Conservation (phyloP, 106 monocot species). For the Iris macrosiphon region DNA sequence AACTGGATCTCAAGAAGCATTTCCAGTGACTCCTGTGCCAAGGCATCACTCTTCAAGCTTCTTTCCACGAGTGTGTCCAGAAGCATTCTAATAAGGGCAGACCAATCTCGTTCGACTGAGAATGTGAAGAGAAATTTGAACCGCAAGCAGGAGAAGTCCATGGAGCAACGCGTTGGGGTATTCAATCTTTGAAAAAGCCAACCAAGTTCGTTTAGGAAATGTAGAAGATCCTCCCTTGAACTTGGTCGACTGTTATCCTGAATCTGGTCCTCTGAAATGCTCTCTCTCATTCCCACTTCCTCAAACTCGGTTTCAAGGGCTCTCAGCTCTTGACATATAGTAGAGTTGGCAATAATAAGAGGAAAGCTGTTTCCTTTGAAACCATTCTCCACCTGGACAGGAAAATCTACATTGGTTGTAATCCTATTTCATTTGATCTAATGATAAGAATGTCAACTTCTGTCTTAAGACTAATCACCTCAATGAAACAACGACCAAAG, state of each 20-base stretch:
- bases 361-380: slow-evolving; percentile 98
- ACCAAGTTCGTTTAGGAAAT: slow-evolving; percentile 94
- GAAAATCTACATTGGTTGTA: neutral
- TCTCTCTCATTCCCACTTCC: slow-evolving; percentile 14
- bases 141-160: slow-evolving; percentile 54
- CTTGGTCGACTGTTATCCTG: slow-evolving; percentile 21
- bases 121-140: slow-evolving; percentile 84
- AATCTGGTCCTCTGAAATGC: slow-evolving; percentile 18
- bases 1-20: slow-evolving; percentile 71
- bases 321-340: slow-evolving; percentile 77
- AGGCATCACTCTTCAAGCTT: slow-evolving; percentile 25
- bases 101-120: slow-evolving; percentile 82
- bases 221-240: slow-evolving; percentile 60
- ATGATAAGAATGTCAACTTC: neutral
- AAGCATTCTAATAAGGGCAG: slow-evolving; percentile 47
- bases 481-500: slow-evolving; percentile 84
- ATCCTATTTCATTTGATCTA: neutral
- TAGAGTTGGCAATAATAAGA: slow-evolving; percentile 66
- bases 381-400: slow-evolving; percentile 87
- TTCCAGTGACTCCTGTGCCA: slow-evolving; percentile 55
- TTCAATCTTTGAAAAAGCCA: slow-evolving; percentile 87
- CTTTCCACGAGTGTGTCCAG: slow-evolving; percentile 66
- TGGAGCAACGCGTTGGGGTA: neutral
- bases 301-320: slow-evolving; percentile 72
- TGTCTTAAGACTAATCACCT: slow-evolving; percentile 63